Evolutionary conservation across 371 early-diverging fungal genomes (phyloP), one percentile per base, ranked within the genome.

Genomic region (Mortierella sp.): DNA sequence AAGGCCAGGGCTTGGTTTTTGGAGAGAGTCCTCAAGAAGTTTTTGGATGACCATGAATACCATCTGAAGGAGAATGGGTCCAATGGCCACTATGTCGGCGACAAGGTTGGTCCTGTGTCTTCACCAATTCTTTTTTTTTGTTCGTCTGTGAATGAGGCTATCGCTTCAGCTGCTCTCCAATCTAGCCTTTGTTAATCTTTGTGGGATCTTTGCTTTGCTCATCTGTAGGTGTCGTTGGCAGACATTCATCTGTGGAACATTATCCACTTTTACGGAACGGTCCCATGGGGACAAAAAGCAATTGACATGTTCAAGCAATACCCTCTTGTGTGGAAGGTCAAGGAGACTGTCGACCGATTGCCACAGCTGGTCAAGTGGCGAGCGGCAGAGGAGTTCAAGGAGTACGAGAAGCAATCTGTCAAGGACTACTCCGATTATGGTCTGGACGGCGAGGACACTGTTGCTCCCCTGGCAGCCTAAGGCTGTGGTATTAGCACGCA

Each of bases 61-160:
- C 84, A 80, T 55, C 69, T 80, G 21, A 46, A 55, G n/a, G 69
- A 80, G 69, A 83, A 83, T 51, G 83, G 83, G 16, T 64, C 43
- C 48, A 83, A 83, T 50, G 83, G 83, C 5, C 80, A 83, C 48
- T 83, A 77, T 57, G 78, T 80, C 48, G 84, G 84, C 14, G 50
- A 80, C 78, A 83, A 78, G 80, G 80, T 57, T 28, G 16, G 50
- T 50, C 13, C 13, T 50, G 50, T 50, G 14, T 50, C 13, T 14
- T 40, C 6, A 26, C 0, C 26, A 21, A 21, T 4, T 10, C n/a
- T 28, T n/a, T 55, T 55, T 55, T 55, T 26, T 28, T 61, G 2
- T 53, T 13, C 3, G 5, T 53, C 24, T 53, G 24, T 21, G 16
- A 6, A 5, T 54, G 8, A 19, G n/a, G 2, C 5, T 54, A 5